Base-by-base conservation (phyloP, 75 land plant species). In the Azolla pinnata region DNA sequence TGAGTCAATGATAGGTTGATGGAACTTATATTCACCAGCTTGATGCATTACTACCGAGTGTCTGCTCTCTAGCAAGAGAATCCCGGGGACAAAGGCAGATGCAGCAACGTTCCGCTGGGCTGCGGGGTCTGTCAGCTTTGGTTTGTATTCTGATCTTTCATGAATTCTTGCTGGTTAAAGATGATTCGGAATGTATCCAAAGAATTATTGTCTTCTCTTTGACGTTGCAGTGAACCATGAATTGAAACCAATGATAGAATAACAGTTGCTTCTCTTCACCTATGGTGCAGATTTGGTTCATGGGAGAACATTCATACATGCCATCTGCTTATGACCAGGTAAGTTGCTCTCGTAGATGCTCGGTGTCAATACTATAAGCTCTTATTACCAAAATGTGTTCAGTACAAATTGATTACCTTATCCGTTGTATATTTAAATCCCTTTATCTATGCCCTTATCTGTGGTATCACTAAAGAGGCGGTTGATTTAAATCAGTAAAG, bases 21-120 rank as follows among this genome's bases (percentile, higher is more conserved):
- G 62, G 88, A 29, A 80, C 97, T 44, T 84, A 91, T 53, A 80
- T 91, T 77, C 86, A 85, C 70, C 89, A 84, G 65, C 50, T 91
- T 49, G 88, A 87, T 54, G 83, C 80, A n/a, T 59, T 91, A 33
- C 70, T 84, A 32, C 80, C 85, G 35, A 82, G 75, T 25, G 69
- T 91, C 53, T 91, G 88, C 61, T 69, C 65, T 52, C 62, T 87
- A 35, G 79, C 83, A 53, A 79, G 68, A 60, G 88, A 86, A 57
- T 56, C 52, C 57, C 82, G 83, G 33, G 75, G 72, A 51, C 70
- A 64, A 25, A 75, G 71, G 53, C 71, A 62, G 18, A 58, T 61
- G 29, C 68, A 50, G 18, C 30, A 87, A 34, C 75, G 97, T 29
- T 70, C 88, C 29, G 81, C 86, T 49, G 83, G 83, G 24, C 55